Percentiles rank a stretch among this genome's conserved stretches.
Evolutionary conservation across 441 rosid species (phyloP).

Genomic region (Geranium incanum): DNA sequence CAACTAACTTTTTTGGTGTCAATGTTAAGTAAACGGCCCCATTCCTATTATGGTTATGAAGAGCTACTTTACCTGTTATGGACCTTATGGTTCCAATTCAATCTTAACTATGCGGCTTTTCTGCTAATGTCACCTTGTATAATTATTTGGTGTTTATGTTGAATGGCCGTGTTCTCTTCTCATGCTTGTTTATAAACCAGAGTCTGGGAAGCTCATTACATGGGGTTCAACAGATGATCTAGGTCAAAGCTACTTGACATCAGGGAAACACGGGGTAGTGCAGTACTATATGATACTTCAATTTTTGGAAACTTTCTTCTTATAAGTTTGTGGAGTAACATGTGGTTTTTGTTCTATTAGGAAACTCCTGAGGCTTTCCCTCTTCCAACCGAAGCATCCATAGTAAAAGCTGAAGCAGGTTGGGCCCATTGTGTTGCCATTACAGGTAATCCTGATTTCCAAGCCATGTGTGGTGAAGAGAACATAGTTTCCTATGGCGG

Average conservation of each 20-base stretch:
- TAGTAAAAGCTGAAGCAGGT: conserved; percentile 77
- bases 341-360: conserved; percentile 28
- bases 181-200: conserved; percentile 35
- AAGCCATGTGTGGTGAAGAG: background rate
- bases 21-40: too few relatives aligned
- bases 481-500: too few relatives aligned
- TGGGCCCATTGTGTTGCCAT: conserved; percentile 96
- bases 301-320: conserved; percentile 16
- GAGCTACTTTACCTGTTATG: too few relatives aligned
- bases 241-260: conserved; percentile 91
- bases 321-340: background rate
- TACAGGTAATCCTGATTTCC: conserved; percentile 45
- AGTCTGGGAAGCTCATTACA: conserved; percentile 82
- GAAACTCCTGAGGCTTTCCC: conserved; percentile 93
- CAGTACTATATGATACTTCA: conserved; percentile 17
- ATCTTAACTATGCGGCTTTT: background rate
- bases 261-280: conserved; percentile 95
- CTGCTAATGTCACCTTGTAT: background rate
- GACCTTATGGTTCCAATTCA: too few relatives aligned
- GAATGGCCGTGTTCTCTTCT: background rate
- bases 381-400: conserved; percentile 60
- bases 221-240: conserved; percentile 99
- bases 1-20: too few relatives aligned
- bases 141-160: background rate
- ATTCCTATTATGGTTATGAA: too few relatives aligned